Percentiles rank a stretch among this genome's conserved stretches.
Conservation (phyloP, 2,329 filamentous ascomycete species). For the Pleomassaria siparia region DNA sequence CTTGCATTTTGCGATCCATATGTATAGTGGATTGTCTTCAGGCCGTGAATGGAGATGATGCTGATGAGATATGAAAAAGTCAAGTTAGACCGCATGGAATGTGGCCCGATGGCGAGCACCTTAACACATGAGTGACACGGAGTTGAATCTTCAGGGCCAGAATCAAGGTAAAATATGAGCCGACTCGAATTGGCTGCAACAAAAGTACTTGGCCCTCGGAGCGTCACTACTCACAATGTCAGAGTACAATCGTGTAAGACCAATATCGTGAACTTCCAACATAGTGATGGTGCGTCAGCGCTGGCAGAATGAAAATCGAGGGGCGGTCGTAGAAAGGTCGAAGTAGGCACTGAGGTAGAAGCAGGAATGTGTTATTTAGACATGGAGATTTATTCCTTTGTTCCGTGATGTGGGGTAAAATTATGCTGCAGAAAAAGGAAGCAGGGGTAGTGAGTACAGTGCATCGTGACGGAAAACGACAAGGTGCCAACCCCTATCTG, state of each 20-base stretch:
- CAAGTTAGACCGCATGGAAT: background rate
- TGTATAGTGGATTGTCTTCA: constrained; percentile 8
- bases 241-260: constrained; percentile 7
- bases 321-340: background rate
- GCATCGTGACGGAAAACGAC: background rate
- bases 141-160: no score
- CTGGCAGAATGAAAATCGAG: background rate
- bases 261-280: constrained; percentile 3
- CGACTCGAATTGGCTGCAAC: no score
- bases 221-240: background rate
- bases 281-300: background rate
- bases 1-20: constrained; percentile 4
- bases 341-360: background rate
- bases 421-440: background rate
- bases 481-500: background rate
- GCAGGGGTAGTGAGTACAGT: background rate
- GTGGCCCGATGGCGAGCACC: no score
- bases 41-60: constrained; percentile 11
- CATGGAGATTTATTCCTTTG: background rate
- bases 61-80: background rate
- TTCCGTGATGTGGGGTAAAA: background rate
- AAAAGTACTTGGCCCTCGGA: constrained; percentile 6
- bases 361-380: background rate
- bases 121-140: no score
- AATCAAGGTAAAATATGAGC: no score